phyloP scores from a whole-genome alignment of 441 rosid genomes.

The Brassica balearica region DNA sequence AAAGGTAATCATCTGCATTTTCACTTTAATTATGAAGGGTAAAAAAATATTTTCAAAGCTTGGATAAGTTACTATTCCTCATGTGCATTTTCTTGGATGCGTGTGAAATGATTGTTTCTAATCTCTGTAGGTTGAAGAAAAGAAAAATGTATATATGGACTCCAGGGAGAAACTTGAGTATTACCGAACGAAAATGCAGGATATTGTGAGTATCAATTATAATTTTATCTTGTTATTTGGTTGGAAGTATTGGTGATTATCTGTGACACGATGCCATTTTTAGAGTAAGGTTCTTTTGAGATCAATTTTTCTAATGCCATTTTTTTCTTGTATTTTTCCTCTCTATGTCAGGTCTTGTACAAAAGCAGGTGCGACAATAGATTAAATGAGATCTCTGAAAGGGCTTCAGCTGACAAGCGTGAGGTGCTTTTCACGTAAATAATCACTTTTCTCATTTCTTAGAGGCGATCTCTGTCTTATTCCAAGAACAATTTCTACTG shows the following conservation, averaged over 20 bases:
- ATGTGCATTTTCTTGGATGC: conserved; percentile 29
- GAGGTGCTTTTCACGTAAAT: conserved; percentile 63
- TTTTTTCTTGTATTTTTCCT: conserved; percentile 12
- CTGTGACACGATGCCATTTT: too few relatives aligned
- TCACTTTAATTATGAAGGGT: conserved; percentile 4
- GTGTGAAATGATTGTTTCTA: conserved; percentile 26
- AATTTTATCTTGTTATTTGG: too few relatives aligned
- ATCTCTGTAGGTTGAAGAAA: conserved; percentile 61
- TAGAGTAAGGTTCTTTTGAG: background rate
- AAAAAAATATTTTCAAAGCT: background rate
- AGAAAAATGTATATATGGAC: conserved; percentile 76
- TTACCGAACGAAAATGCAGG: conserved; percentile 1
- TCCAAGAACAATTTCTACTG: conserved; percentile 39
- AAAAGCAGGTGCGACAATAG: conserved; percentile 97
- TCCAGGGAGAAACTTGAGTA: conserved; percentile 94
- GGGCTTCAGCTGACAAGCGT: conserved; percentile 90
- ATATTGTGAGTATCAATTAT: too few relatives aligned
- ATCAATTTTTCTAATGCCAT: conserved; percentile 10
- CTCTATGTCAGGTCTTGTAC: conserved; percentile 66
- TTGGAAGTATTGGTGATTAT: too few relatives aligned
- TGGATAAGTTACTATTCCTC: conserved; percentile 13
- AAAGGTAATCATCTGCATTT: conserved; percentile 57
- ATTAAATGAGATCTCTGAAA: conserved; percentile 92
- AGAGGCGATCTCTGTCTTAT: conserved; percentile 33
- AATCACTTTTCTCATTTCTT: conserved; percentile 18